phyloP scores from a whole-genome alignment of 108 stramenopile species.

The Nitzschia sp. region DNA sequence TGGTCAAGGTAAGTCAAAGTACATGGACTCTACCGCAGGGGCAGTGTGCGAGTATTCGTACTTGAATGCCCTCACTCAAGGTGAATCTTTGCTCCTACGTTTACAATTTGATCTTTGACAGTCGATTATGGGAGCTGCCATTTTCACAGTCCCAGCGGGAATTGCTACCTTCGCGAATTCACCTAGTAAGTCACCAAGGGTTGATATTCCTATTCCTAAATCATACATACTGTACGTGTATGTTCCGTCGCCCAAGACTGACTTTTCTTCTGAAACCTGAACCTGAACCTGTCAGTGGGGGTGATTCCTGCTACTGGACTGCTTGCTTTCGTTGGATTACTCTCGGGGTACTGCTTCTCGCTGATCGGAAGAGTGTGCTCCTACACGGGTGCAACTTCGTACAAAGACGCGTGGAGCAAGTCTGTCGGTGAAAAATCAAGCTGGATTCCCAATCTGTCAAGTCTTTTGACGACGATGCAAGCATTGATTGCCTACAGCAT shows the following conservation, averaged over 20 bases:
- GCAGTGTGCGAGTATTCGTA: too few relatives aligned
- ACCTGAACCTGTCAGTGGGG: too few relatives aligned
- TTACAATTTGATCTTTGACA: too few relatives aligned
- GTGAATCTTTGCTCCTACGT: too few relatives aligned
- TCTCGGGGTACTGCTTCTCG: conserved; percentile 85
- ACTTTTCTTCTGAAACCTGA: too few relatives aligned
- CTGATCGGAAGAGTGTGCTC: conserved; percentile 75
- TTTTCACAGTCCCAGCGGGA: conserved; percentile 78
- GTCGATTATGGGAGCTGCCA: conserved; percentile 75
- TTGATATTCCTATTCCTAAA: too few relatives aligned
- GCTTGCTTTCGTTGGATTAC: conserved; percentile 65
- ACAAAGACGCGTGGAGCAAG: conserved; percentile 22
- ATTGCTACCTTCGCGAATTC: conserved; percentile 25
- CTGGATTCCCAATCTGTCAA: conserved; percentile 78
- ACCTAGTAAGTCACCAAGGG: too few relatives aligned
- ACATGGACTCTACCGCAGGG: too few relatives aligned
- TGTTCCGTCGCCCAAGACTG: too few relatives aligned
- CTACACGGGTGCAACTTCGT: conserved; percentile 32
- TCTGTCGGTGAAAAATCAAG: conserved; percentile 48
- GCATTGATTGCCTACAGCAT: conserved; percentile 84
- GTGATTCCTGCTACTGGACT: conserved; percentile 61
- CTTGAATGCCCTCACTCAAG: too few relatives aligned
- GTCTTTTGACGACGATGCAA: conserved; percentile 66
- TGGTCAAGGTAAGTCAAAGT: conserved; percentile 68
- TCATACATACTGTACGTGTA: too few relatives aligned